Conservation (phyloP, 2,329 filamentous ascomycete genomes). For the Byssothecium circinans region DNA sequence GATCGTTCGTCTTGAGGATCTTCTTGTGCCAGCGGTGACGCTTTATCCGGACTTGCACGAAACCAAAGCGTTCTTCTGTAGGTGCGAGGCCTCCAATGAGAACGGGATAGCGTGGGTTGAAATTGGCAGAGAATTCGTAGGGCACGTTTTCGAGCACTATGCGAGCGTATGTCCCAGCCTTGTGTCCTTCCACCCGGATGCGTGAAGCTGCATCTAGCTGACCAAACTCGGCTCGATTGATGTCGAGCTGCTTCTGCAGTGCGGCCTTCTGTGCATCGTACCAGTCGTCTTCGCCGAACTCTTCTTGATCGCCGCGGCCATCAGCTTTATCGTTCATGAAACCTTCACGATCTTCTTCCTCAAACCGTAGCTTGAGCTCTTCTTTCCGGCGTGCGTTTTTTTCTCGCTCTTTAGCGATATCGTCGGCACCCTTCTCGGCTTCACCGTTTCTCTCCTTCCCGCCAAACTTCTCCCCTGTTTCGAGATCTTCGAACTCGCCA, state of each 20-base stretch:
- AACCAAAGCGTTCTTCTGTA: slow-evolving; percentile 94
- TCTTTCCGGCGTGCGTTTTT: slow-evolving; percentile 91
- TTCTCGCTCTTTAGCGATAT: slow-evolving; percentile 84
- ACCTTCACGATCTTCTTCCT: slow-evolving; percentile 96
- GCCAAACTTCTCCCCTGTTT: slow-evolving; percentile 68
- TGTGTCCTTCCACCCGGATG: slow-evolving; percentile 82
- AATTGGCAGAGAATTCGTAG: slow-evolving; percentile 82
- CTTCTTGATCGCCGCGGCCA: slow-evolving; percentile 68
- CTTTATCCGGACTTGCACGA: slow-evolving; percentile 94
- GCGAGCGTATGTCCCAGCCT: slow-evolving; percentile 89
- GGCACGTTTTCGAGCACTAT: slow-evolving; percentile 88
- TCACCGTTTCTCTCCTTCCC: slow-evolving; percentile 44
- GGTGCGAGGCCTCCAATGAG: slow-evolving; percentile 89
- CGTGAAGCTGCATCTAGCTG: slow-evolving; percentile 82
- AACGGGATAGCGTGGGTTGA: slow-evolving; percentile 79
- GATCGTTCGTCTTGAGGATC: slow-evolving; percentile 97
- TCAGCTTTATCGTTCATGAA: slow-evolving; percentile 87
- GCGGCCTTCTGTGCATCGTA: slow-evolving; percentile 95
- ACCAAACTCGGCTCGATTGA: slow-evolving; percentile 94
- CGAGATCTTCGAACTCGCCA: slow-evolving; percentile 82
- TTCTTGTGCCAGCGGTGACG: slow-evolving; percentile 98
- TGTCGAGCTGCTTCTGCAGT: slow-evolving; percentile 92
- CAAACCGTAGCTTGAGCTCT: slow-evolving; percentile 90
- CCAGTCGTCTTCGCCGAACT: slow-evolving; percentile 98
- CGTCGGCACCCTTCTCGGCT: slow-evolving; percentile 50